Evolutionary conservation across 2,329 filamentous ascomycete genomes (phyloP).

Genomic region (Fusarium agapanthi): DNA sequence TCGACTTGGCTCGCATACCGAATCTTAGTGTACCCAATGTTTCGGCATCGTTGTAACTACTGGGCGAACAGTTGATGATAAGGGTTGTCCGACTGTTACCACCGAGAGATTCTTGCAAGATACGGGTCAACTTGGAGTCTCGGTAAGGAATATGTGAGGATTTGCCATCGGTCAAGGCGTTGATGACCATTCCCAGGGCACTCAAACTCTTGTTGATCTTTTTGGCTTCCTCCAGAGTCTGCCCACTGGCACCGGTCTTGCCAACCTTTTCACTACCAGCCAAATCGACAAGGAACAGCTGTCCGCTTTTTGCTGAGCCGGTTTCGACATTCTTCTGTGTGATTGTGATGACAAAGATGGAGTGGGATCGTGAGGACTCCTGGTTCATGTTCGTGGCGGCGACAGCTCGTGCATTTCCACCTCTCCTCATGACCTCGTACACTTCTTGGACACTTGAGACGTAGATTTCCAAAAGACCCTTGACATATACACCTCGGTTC

Average conservation of each 20-base stretch:
- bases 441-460: constrained; percentile 96
- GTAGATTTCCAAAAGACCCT: constrained; percentile 93
- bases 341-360: constrained; percentile 96
- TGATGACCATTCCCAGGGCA: constrained; percentile 98
- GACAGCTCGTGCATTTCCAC: constrained; percentile 88
- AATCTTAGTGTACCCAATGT: constrained; percentile 92
- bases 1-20: constrained; percentile 95
- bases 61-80: constrained; percentile 99
- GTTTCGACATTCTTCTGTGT: constrained; percentile 98
- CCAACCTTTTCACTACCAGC: constrained; percentile 98
- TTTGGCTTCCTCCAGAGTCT: constrained; percentile 97
- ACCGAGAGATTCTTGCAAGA: constrained; percentile 94
- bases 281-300: constrained; percentile 96
- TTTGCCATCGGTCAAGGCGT: constrained; percentile 95
- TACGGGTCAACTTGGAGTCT: constrained; percentile 97
- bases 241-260: constrained; percentile 96
- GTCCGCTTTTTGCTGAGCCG: constrained; percentile 93
- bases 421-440: constrained; percentile 94
- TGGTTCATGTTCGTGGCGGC: constrained; percentile 99
- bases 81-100: constrained; percentile 98
- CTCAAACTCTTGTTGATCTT: constrained; percentile 99
- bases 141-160: constrained; percentile 95
- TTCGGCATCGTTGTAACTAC: constrained; percentile 96
- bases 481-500: constrained; percentile 94
- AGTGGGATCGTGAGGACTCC: constrained; percentile 97